Percentiles rank a stretch among this genome's conserved stretches.
phyloP scores from a whole-genome alignment of 2,329 filamentous ascomycete genomes.

The Aspergillus ustus region DNA sequence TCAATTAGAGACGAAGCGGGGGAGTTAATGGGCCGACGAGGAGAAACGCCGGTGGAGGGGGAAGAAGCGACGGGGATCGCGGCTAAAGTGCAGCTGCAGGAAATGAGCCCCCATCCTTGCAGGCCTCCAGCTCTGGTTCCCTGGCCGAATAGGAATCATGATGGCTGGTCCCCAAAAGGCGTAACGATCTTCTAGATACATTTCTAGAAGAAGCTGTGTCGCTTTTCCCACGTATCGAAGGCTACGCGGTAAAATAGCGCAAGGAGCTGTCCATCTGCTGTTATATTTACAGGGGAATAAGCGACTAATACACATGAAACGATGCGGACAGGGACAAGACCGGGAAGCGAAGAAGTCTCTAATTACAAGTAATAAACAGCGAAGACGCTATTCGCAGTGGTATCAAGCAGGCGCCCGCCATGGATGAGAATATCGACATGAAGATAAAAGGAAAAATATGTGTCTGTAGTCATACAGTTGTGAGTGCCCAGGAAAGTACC shows the following conservation, averaged over 20 bases:
- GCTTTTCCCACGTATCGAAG: constrained; percentile 22
- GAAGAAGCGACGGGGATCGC: constrained; percentile 6
- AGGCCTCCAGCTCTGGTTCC: background rate
- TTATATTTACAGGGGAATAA: background rate
- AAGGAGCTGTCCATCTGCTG: constrained; percentile 1
- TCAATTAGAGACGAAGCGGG: constrained; percentile 9
- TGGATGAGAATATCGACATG: constrained; percentile 3
- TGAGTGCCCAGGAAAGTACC: background rate
- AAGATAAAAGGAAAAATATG: constrained; percentile 11
- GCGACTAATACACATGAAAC: background rate
- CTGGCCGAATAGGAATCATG: background rate
- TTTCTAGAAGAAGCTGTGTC: background rate
- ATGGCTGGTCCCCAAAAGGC: background rate
- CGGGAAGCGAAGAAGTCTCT: background rate
- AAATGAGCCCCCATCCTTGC: background rate
- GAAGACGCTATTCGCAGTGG: constrained; percentile 14
- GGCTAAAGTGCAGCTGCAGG: constrained; percentile 19
- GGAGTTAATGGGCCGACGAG: background rate
- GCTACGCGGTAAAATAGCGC: constrained; percentile 9
- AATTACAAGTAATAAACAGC: constrained; percentile 13
- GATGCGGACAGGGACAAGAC: background rate
- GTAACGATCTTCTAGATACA: background rate
- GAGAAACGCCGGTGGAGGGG: constrained; percentile 6
- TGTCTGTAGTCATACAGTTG: constrained; percentile 1
- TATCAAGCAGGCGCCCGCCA: constrained; percentile 10